Evolutionary conservation across 1,139 yeast genomes (phyloP), one percentile per base, ranked within the genome.

Genomic region (Candida buenavistaensis): DNA sequence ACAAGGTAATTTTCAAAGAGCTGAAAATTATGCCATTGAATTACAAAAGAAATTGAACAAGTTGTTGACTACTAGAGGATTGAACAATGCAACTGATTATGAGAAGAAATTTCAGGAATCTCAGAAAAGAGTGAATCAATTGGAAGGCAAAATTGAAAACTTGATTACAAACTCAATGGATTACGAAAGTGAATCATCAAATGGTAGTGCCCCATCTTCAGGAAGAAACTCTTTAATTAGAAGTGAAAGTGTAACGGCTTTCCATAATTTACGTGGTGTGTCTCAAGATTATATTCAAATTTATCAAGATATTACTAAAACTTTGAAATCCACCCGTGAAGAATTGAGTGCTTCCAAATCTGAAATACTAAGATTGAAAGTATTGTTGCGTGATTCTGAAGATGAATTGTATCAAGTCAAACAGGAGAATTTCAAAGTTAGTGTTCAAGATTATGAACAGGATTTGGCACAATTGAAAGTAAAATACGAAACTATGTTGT

Each of bases 261-360:
- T 33, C 4, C 25, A 25, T 20, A 17, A 38, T 9, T 29, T 41
- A 20, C 32, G 40, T 15, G 47, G 47, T 6, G 44, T 43, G 3
- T 66, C 70, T 44, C 68, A 61, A 30, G 83, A 78, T 32, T 62
- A 78, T 45, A 63, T 72, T 4, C 62, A 64, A 26, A 75, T 76
- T 3, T 78, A 78, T 47, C 80, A 77, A 43, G 84, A 78, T 35
- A 68, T 78, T 6, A 65, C 79, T 14, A 69, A 62, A 36, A 75
- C 78, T 8, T 58, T 78, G 33, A 68, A 64, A 36, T 48, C 67
- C 2, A 66, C 80, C 1, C 65, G 80, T 39, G 77, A 72, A 29
- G 79, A 77, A 43, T 59, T 77, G 32, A 58, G 70, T 25, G 48
- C 60, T 27, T 62, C 84, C 9, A 72, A 79, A 54, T 59, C 72